These are phyloP conservation scores for Phytopythium kandeliae DNA, from an alignment of 352 stramenopile genomes.

Conservation along the genomic window DNA sequence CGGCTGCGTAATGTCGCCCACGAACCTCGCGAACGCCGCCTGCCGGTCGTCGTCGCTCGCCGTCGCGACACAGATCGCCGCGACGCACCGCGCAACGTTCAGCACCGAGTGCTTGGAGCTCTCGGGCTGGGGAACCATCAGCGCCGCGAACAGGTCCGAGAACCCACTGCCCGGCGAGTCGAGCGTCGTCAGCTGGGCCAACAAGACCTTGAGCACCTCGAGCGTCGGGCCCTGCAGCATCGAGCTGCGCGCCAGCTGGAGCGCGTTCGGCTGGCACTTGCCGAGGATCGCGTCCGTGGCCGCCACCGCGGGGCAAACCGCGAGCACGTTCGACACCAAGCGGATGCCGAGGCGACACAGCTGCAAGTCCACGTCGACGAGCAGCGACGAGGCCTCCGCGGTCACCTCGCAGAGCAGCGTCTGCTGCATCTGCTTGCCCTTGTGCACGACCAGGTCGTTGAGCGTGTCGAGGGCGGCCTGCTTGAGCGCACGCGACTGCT, in stretches of 20 bases:
- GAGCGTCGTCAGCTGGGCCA: conserved; percentile 64
- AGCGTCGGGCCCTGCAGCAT: conserved; percentile 88
- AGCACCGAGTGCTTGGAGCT: conserved; percentile 89
- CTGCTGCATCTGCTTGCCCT: conserved; percentile 57
- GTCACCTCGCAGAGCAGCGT: conserved; percentile 89
- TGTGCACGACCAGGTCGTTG: conserved; percentile 84
- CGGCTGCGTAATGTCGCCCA: conserved; percentile 51
- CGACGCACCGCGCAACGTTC: conserved; percentile 93
- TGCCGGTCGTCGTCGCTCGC: conserved; percentile 55
- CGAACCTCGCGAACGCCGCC: conserved; percentile 66
- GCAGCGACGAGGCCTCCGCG: conserved; percentile 84
- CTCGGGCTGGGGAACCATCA: conserved; percentile 60
- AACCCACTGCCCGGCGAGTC: conserved; percentile 67
- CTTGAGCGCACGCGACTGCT: conserved; percentile 94
- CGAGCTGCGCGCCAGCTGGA: conserved; percentile 89
- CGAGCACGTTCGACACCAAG: conserved; percentile 74
- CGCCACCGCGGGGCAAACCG: conserved; percentile 54
- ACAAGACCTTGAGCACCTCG: conserved; percentile 47
- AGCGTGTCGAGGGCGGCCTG: conserved; percentile 92
- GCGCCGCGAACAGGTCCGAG: conserved; percentile 72
- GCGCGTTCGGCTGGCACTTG: conserved; percentile 66
- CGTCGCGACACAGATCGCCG: conserved; percentile 66
- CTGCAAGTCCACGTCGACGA: conserved; percentile 96
- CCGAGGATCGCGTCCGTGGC: conserved; percentile 50
- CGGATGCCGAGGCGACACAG: conserved; percentile 93